Evolutionary conservation across 2,329 filamentous ascomycete genomes (phyloP).

Genomic region (Exophiala sp.): DNA sequence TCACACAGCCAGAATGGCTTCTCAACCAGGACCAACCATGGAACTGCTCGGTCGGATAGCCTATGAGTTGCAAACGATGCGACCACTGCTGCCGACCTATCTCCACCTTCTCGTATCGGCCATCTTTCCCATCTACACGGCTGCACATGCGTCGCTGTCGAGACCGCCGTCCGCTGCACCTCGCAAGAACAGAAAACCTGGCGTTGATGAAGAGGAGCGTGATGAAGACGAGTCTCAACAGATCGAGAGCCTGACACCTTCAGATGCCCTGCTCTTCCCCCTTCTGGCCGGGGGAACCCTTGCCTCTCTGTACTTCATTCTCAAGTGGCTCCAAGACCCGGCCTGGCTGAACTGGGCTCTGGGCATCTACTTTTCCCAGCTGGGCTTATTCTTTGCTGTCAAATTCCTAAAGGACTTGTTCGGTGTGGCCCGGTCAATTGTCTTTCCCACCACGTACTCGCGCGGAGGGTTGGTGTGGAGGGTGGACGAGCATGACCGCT

Average conservation of each 20-base stretch:
- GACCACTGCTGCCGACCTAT: slow-evolving; percentile 50
- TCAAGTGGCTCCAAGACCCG: slow-evolving; percentile 81
- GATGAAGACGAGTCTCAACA: slow-evolving; percentile 51
- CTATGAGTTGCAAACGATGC: slow-evolving; percentile 29
- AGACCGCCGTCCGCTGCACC: slow-evolving; percentile 73
- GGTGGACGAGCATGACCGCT: slow-evolving; percentile 32
- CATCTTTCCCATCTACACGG: slow-evolving; percentile 75
- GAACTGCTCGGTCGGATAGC: slow-evolving; percentile 23
- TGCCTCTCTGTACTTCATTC: slow-evolving; percentile 73
- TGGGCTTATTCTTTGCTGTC: slow-evolving; percentile 70
- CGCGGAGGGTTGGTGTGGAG: slow-evolving; percentile 47
- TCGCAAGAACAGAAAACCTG: slow-evolving; percentile 35
- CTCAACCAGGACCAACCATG: slow-evolving; percentile 16
- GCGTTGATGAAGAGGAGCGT: slow-evolving; percentile 50
- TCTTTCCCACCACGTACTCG: slow-evolving; percentile 68
- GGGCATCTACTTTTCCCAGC: slow-evolving; percentile 72
- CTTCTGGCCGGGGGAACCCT: slow-evolving; percentile 68
- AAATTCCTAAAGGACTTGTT: slow-evolving; percentile 68
- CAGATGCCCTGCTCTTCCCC: slow-evolving; percentile 80
- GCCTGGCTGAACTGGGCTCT: slow-evolving; percentile 75
- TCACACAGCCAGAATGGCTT: slow-evolving; percentile 9
- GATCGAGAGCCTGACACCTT: slow-evolving; percentile 64
- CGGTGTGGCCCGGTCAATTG: slow-evolving; percentile 56
- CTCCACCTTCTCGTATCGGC: slow-evolving; percentile 61
- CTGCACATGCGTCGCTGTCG: slow-evolving; percentile 76